These are phyloP conservation scores for Pharus latifolius DNA, from an alignment of 176 grass and related monocot species.

Conservation along the genomic window DNA sequence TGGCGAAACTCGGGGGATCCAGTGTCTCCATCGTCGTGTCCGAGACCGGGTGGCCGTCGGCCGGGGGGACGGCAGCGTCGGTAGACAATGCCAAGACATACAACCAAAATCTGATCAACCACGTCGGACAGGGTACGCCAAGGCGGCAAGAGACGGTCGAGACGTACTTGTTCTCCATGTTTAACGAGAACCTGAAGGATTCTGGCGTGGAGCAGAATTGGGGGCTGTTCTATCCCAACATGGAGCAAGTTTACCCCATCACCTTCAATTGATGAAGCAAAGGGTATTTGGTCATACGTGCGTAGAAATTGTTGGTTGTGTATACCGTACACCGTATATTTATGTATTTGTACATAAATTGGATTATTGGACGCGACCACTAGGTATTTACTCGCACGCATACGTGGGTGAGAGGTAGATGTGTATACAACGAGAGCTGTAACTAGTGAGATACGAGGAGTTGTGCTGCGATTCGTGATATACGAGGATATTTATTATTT, in stretches of 20 bases:
- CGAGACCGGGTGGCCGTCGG: conserved; percentile 62
- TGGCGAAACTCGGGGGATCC: conserved; percentile 22
- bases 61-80: not conserved
- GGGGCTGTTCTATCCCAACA: conserved; percentile 46
- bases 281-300: no score
- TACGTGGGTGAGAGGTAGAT: no score
- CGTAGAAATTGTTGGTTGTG: no score
- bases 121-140: conserved; percentile 43
- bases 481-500: no score
- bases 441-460: no score
- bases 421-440: no score
- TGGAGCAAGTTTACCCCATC: conserved; percentile 39
- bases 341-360: no score
- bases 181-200: conserved; percentile 55
- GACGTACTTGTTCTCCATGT: conserved; percentile 63
- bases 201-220: conserved; percentile 29
- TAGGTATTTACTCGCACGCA: no score
- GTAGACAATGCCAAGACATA: conserved; percentile 36
- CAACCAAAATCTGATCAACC: conserved; percentile 58
- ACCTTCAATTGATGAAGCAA: no score
- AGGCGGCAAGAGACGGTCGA: conserved; percentile 20
- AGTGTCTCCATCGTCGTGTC: conserved; percentile 43
- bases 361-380: no score
- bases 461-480: no score
- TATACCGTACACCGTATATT: no score